Evolutionary conservation across 495 filamentous ascomycete species (phyloP), one percentile per base, ranked within the genome.

Genomic region (Cercophora samala): DNA sequence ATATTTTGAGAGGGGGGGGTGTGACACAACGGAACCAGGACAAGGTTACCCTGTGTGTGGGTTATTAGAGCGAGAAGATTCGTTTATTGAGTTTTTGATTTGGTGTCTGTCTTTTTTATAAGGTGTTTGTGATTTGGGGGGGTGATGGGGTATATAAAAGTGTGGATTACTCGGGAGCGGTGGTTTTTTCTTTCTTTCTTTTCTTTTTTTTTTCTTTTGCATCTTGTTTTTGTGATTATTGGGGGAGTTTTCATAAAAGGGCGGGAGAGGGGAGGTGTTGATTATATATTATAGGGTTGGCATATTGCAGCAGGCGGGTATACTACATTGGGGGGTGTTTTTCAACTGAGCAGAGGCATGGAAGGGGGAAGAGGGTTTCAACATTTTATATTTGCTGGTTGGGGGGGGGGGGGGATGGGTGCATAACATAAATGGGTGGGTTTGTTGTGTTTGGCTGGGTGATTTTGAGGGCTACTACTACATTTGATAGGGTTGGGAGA

Each of bases 81-180:
- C 9, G 58, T 26, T 60, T 29, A 29, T 24, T 18, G 58, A 26
- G 11, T 21, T 60, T 60, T 60, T 25, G 3, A 4, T 60, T 60
- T 60, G n/a, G n/a, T n/a, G n/a, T 60, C 15, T n/a, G 29, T 60
- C 29, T 29, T 60, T 60, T 60, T 60, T 60, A 13, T 13, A 26
- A 4, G 5, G 5, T 24, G 11, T 18, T 29, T 60, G 21, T 25
- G 5, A 4, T 60, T 25, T 24, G 15, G 21, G 15, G 4, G 15
- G 4, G 15, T 56, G 15, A 15, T 9, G 1, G 53, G 6, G 53
- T 56, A 18, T 56, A 18, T 56, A 11, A 8, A 23, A 13, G 21
- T 1, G 26, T 29, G 26, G 26, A 8, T n/a, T n/a, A n/a, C 4
- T 29, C 26, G 4, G 26, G 1, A 25, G 15, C 2, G 58, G 19